A percentile compares a stretch with the other conserved stretches of the same genome.
phyloP scores from a whole-genome alignment of 352 stramenopile species.

The Phytophthora quininea region DNA sequence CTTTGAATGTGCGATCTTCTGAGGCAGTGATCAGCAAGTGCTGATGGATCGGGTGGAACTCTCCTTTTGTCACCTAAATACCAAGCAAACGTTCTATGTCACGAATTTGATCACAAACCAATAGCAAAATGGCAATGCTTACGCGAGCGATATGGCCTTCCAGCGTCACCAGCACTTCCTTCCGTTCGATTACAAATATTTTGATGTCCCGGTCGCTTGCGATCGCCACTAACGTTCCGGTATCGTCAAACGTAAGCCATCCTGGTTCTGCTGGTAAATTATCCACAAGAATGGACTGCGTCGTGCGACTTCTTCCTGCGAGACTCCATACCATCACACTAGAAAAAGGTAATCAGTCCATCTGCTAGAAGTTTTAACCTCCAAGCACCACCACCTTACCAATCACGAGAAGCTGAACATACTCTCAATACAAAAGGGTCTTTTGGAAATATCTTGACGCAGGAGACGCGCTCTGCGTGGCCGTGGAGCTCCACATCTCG shows the following conservation, averaged over 20 bases:
- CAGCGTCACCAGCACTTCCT: conserved; percentile 65
- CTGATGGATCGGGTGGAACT: conserved; percentile 73
- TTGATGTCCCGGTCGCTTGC: conserved; percentile 57
- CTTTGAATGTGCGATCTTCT: conserved; percentile 88
- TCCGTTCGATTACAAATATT: conserved; percentile 56
- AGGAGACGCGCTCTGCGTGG: conserved; percentile 51
- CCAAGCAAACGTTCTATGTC: background rate
- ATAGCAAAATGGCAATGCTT: conserved; percentile 6
- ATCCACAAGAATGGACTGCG: conserved; percentile 49
- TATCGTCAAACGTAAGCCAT: conserved; percentile 69
- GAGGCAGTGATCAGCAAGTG: conserved; percentile 77
- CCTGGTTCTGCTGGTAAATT: conserved; percentile 46
- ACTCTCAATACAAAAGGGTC: conserved; percentile 34
- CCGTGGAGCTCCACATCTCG: conserved; percentile 59
- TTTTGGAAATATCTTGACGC: conserved; percentile 36
- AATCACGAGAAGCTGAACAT: conserved; percentile 70
- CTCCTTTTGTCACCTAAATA: conserved; percentile 66
- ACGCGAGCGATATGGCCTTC: conserved; percentile 74
- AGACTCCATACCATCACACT: conserved; percentile 77
- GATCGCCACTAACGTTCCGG: conserved; percentile 63
- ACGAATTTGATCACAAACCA: background rate
- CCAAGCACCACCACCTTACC: conserved; percentile 32
- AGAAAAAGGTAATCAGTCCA: background rate
- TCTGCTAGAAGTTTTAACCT: background rate
- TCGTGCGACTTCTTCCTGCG: conserved; percentile 26